phyloP scores from a whole-genome alignment of 2,329 filamentous ascomycete genomes.

The Ophiocordyceps camponoti-saundersi region DNA sequence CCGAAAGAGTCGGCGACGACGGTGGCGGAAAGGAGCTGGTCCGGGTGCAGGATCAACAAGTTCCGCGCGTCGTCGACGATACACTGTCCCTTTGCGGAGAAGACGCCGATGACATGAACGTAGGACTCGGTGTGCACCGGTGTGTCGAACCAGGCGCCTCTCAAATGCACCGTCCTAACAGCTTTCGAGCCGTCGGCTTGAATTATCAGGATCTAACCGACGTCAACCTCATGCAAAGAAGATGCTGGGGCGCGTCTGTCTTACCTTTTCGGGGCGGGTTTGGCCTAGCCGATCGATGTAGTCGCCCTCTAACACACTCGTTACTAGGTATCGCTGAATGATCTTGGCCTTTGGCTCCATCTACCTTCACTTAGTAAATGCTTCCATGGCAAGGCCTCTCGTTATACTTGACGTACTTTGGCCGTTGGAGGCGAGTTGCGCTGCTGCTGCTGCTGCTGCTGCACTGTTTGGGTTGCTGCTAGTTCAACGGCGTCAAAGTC shows the following conservation, averaged over 20 bases:
- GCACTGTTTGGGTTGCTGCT: slow-evolving; percentile 50
- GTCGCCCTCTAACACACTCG: slow-evolving; percentile 50
- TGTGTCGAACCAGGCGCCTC: slow-evolving; percentile 77
- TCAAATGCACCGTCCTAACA: slow-evolving; percentile 53
- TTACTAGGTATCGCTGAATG: slow-evolving; percentile 77
- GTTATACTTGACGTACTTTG: slow-evolving; percentile 19
- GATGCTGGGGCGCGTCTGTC: too few species aligned
- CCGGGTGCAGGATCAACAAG: slow-evolving; percentile 82
- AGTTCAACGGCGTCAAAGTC: slow-evolving; percentile 66
- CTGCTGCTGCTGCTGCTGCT: slow-evolving; percentile 13
- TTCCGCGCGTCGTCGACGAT: slow-evolving; percentile 68
- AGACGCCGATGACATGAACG: slow-evolving; percentile 74
- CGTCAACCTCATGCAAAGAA: slow-evolving; percentile 4
- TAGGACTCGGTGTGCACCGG: slow-evolving; percentile 57
- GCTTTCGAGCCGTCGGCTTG: slow-evolving; percentile 56
- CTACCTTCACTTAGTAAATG: slow-evolving; percentile 50
- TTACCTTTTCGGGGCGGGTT: slow-evolving; percentile 53
- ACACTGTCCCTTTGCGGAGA: slow-evolving; percentile 53
- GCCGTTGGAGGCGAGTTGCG: slow-evolving; percentile 3
- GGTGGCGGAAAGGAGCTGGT: slow-evolving; percentile 88
- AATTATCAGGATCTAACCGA: slow-evolving; percentile 55
- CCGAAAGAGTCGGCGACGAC: slow-evolving; percentile 93
- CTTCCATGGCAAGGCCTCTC: slow-evolving; percentile 5
- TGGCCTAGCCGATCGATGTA: slow-evolving; percentile 49
- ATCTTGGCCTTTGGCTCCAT: slow-evolving; percentile 49